A percentile compares a stretch with the other conserved stretches of the same genome.
These are phyloP conservation scores for Rhinocladiella mackenziei DNA, from an alignment of 2,329 filamentous ascomycete genomes.

Conservation along the genomic window DNA sequence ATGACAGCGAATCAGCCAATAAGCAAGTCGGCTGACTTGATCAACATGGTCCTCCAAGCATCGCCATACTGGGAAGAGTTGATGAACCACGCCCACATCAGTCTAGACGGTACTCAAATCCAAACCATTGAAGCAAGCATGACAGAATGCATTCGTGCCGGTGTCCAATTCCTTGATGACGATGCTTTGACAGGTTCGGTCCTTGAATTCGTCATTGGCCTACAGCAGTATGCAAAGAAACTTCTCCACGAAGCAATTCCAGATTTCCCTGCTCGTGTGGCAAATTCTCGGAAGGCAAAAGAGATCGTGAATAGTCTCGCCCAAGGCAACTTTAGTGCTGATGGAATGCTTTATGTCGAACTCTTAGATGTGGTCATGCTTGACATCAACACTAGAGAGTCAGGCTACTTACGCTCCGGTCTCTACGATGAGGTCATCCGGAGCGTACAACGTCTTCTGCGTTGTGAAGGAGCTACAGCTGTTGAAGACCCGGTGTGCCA, in stretches of 20 bases:
- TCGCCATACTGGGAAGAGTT: slow-evolving; percentile 20
- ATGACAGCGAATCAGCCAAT: neutral
- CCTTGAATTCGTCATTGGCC: slow-evolving; percentile 20
- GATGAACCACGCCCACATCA: slow-evolving; percentile 5
- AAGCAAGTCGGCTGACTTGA: slow-evolving; percentile 1
- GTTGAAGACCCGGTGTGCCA: slow-evolving; percentile 33
- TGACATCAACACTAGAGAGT: slow-evolving; percentile 22
- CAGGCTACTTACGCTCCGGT: slow-evolving; percentile 18
- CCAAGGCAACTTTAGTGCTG: slow-evolving; percentile 20
- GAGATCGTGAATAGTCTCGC: slow-evolving; percentile 16
- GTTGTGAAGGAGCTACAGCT: slow-evolving; percentile 23
- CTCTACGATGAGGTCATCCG: slow-evolving; percentile 35
- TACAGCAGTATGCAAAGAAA: slow-evolving; percentile 18
- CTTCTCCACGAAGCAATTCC: slow-evolving; percentile 18
- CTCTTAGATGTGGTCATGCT: slow-evolving; percentile 26
- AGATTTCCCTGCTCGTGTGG: slow-evolving; percentile 17
- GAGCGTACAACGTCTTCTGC: slow-evolving; percentile 18
- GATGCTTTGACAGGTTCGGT: slow-evolving; percentile 7
- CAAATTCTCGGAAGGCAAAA: slow-evolving; percentile 10
- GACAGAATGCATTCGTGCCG: slow-evolving; percentile 8
- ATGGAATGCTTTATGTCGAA: slow-evolving; percentile 24
- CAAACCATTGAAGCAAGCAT: slow-evolving; percentile 6
- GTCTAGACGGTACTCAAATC: slow-evolving; percentile 1
- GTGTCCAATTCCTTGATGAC: slow-evolving; percentile 7
- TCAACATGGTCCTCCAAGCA: slow-evolving; percentile 12